Evolutionary conservation across 495 filamentous ascomycete species (phyloP), one percentile per base, ranked within the genome.

Genomic region (Xylaria intraflava): DNA sequence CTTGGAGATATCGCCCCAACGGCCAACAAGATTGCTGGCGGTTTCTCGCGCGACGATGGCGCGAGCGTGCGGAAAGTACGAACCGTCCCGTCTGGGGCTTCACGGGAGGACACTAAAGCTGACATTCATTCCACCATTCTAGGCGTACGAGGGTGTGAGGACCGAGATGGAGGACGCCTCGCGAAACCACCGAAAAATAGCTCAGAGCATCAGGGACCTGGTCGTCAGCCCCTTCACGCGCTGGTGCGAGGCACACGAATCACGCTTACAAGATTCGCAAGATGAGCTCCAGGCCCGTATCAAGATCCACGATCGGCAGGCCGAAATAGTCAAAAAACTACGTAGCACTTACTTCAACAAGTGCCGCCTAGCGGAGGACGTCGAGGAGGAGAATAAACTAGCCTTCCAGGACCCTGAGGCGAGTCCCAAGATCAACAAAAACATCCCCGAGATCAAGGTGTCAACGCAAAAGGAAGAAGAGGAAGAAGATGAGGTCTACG

Each of bases 331-430:
- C 29, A 88, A 88, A 75, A 96, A 97, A 72, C 78, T 96, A 55
- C 83, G 94, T 39, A 96, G 90, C 63, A 82, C 86, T 57, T 99
- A 99, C 70, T 99, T 95, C 80, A 97, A 96, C 75, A 97, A 96
- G 71, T 99, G 93, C 63, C 87, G 93, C 41, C 79, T 95, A 39
- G 84, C 96, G 6, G 93, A 99, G 68, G 93, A 99, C 64, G 69
- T 96, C 49, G 94, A 97, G 62, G 93, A 99, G 70, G 93, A 99
- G 78, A 95, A 96, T 65, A 96, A 97, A 70, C 81, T 99, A 11
- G 91, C 89, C 27, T 96, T 97, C 67, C 89, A 96, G 64, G 89
- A 88, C 55, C 89, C 91, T 1, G 71, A 76, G 53, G 65, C 53
- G 26, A 78, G 75, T 62, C 75, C 78, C 12, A 75, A 78, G 51